Evolutionary conservation across 2,329 filamentous ascomycete species (phyloP).

Genomic region (Ilyonectria mors-panacis): DNA sequence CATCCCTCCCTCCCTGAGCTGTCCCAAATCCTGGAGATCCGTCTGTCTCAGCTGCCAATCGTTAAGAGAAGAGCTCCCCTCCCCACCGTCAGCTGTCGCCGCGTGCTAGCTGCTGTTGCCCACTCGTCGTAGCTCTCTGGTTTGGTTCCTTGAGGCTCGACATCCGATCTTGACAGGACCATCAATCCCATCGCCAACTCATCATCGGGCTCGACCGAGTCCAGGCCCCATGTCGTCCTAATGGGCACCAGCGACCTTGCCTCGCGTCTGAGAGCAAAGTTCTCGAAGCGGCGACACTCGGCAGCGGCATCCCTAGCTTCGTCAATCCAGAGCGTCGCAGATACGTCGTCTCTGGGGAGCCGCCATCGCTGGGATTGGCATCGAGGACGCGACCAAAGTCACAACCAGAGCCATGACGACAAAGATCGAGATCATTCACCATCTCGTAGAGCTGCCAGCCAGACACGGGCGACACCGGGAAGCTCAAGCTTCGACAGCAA

Average conservation of each 20-base stretch:
- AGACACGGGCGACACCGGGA: slow-evolving; percentile 38
- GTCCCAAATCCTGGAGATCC: background rate
- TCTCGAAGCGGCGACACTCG: slow-evolving; percentile 60
- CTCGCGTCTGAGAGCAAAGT: slow-evolving; percentile 63
- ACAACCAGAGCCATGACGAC: slow-evolving; percentile 25
- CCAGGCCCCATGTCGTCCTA: slow-evolving; percentile 38
- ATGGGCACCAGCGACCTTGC: slow-evolving; percentile 62
- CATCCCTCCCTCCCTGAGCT: background rate
- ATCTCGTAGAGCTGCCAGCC: slow-evolving; percentile 41
- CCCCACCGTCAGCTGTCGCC: background rate
- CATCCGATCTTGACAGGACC: background rate
- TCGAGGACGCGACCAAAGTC: slow-evolving; percentile 21
- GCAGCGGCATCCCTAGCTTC: slow-evolving; percentile 55
- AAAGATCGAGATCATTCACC: slow-evolving; percentile 27
- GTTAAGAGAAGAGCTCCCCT: background rate
- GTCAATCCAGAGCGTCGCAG: slow-evolving; percentile 47
- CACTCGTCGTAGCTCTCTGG: background rate
- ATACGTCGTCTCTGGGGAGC: slow-evolving; percentile 43
- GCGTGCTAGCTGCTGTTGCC: background rate
- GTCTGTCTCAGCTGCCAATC: slow-evolving; percentile 1
- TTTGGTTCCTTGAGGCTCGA: background rate
- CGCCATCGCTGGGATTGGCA: slow-evolving; percentile 45
- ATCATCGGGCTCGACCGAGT: slow-evolving; percentile 30
- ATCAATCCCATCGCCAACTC: slow-evolving; percentile 2
- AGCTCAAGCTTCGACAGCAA: slow-evolving; percentile 35